Base-by-base conservation (phyloP, 192 early-diverging fungal species). In the Coemansia sp. region DNA sequence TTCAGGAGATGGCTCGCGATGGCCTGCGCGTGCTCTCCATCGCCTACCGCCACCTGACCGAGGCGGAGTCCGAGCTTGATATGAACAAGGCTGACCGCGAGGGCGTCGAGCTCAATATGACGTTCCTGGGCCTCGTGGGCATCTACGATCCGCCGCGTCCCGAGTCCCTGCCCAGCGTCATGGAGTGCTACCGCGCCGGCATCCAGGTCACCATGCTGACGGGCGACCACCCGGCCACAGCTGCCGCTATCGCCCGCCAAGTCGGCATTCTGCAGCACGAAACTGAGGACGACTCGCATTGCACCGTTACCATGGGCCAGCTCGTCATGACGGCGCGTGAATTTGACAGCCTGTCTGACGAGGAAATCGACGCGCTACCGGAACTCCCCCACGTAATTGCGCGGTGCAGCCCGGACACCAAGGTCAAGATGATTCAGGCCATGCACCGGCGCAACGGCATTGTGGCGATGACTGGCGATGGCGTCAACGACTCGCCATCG, bases 121-220 rank as follows among this genome's bases (percentile, higher is more conserved):
- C 81, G 7, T 96, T 95, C 71, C 66, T 96, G 19, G 96, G 96
- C 6, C 84, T 98, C 32, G 92, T 95, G 70, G 96, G 94, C 38
- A 88, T 98, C 51, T 94, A 96, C 70, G 96, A 97, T 67, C 96
- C 96, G 25, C 94, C 96, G 41, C 88, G 91, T 8, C 76, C 85
- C 14, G 89, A 90, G 71, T 90, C 89, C 4, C 66, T 84, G 31
- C 84, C 78, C 15, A 88, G 89, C 42, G 89, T 91, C 20, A 67
- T 85, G 64, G 87, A 87, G 60, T 96, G 96, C 67, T 91, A 95
- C 60, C 70, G 82, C n/a, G 95, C 96, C 12, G 96, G 96, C 32
- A 95, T 98, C 73, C 87, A 88, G 43, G 96, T 98, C 39, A 90
- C 94, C 49, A 98, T 98, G 95, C 86, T 98, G 53, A 98, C 96